Conservation (phyloP, 2,329 filamentous ascomycete species). For the Pseudophaeomoniella oleicola region DNA sequence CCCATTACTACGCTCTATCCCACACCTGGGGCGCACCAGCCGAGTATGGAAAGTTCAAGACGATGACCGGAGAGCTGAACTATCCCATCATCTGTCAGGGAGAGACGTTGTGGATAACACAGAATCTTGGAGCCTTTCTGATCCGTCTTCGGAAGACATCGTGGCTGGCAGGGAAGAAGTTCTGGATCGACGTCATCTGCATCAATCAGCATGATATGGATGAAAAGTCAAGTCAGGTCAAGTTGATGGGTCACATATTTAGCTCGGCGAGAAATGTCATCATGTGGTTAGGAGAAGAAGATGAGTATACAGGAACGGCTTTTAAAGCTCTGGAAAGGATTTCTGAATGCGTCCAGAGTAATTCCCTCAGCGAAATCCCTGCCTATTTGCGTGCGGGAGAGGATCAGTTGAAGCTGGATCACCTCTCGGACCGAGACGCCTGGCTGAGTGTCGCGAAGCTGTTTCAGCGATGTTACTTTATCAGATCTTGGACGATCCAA, state of each 20-base stretch:
- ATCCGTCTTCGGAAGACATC: not conserved
- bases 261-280: slow-evolving; percentile 2
- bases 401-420: not conserved
- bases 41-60: not conserved
- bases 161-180: not conserved
- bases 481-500: slow-evolving; percentile 1
- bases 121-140: not conserved
- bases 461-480: not conserved
- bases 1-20: not conserved
- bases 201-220: slow-evolving; percentile 10
- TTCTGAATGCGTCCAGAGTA: not conserved
- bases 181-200: slow-evolving; percentile 12
- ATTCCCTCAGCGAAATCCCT: not conserved
- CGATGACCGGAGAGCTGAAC: not conserved
- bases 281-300: slow-evolving; percentile 4
- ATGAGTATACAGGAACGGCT: not conserved
- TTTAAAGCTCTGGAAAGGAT: not conserved
- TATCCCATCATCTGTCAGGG: not conserved
- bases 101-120: not conserved
- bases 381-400: not conserved
- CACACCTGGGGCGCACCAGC: not conserved
- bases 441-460: not conserved
- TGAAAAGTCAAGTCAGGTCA: slow-evolving; percentile 11
- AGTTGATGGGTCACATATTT: slow-evolving; percentile 9
- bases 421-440: not conserved